These are phyloP conservation scores for Leccinum huronense DNA, from an alignment of 1,284 basidiomycete genomes.

Conservation along the genomic window DNA sequence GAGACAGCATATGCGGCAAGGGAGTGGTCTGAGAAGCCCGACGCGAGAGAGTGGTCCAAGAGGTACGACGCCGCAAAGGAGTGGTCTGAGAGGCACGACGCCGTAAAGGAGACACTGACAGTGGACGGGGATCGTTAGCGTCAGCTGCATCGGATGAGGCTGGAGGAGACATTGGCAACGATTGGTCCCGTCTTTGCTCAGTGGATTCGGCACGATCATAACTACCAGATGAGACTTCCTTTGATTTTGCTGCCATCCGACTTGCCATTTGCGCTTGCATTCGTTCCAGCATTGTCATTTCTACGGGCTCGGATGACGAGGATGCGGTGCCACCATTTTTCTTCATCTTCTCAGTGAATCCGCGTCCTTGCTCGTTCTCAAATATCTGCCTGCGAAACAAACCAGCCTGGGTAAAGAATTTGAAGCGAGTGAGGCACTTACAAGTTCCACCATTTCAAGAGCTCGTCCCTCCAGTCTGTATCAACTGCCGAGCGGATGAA, in stretches of 20 bases:
- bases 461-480: not conserved
- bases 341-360: not conserved
- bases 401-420: no score
- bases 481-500: not conserved
- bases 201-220: not conserved
- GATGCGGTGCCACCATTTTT: not conserved
- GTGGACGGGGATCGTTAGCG: not conserved
- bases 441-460: not conserved
- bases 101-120: not conserved
- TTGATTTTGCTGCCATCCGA: not conserved
- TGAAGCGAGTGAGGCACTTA: no score
- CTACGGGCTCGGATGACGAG: not conserved
- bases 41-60: no score
- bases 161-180: not conserved
- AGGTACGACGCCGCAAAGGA: not conserved
- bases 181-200: not conserved
- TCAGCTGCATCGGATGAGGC: not conserved
- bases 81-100: not conserved
- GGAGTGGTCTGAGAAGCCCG: no score
- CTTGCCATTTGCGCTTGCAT: not conserved
- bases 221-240: not conserved
- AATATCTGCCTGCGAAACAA: not conserved
- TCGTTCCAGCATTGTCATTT: not conserved
- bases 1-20: no score
- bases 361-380: not conserved